Evolutionary conservation across 306 rosid genomes (phyloP).

Genomic region (Acacia acuminata): DNA sequence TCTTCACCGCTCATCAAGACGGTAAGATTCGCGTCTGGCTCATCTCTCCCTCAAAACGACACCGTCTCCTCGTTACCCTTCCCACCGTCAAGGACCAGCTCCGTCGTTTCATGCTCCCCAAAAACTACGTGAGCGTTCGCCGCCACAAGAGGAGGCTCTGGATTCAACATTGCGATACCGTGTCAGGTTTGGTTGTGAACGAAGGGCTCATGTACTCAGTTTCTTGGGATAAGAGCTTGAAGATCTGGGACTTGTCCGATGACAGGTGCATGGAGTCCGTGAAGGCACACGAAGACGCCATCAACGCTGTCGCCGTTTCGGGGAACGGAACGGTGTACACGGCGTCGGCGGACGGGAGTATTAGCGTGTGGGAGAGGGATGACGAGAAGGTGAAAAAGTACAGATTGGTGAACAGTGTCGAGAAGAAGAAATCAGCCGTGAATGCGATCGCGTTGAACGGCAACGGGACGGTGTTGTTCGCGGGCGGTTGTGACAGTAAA

Average conservation of each 20-base stretch:
- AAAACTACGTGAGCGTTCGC: conserved; percentile 48
- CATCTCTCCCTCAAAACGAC: conserved; percentile 33
- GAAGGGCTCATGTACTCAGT: conserved; percentile 46
- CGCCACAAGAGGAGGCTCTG: conserved; percentile 55
- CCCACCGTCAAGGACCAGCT: conserved; percentile 59
- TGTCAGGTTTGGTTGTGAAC: conserved; percentile 47
- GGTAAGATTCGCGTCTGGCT: conserved; percentile 65
- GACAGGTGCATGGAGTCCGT: conserved; percentile 57
- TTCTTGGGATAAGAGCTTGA: conserved; percentile 69
- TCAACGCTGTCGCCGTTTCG: conserved; percentile 54
- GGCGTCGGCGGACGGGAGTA: conserved; percentile 57
- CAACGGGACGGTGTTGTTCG: conserved; percentile 39
- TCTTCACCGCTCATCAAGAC: conserved; percentile 77
- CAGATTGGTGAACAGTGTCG: conserved; percentile 21
- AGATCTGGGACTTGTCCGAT: conserved; percentile 53
- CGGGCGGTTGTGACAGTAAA: conserved; percentile 46
- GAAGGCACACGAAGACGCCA: conserved; percentile 62
- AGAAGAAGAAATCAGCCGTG: conserved; percentile 35
- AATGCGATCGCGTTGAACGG: conserved; percentile 47
- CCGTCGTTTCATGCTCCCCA: conserved; percentile 45
- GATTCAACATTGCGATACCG: conserved; percentile 67
- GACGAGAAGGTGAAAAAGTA: conserved; percentile 29
- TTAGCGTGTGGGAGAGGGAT: conserved; percentile 59
- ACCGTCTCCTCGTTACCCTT: conserved; percentile 51
- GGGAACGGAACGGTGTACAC: conserved; percentile 57